Percentiles rank a stretch among this genome's conserved stretches.
phyloP scores from a whole-genome alignment of 371 early-diverging fungal genomes.

The Haplosporangium sp. region DNA sequence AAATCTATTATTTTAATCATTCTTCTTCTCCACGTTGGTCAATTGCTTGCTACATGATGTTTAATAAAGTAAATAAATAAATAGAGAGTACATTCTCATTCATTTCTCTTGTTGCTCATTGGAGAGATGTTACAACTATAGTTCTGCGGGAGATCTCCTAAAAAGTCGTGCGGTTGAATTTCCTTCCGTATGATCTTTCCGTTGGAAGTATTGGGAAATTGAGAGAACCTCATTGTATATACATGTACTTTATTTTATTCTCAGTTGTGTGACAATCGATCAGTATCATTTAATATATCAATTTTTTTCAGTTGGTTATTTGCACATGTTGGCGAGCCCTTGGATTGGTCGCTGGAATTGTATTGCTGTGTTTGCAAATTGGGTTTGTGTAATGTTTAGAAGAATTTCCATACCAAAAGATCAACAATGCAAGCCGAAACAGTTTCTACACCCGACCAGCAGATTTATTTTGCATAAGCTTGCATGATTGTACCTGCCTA shows the following conservation, averaged over 20 bases:
- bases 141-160: no score
- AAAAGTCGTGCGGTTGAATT: no score
- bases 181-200: no score
- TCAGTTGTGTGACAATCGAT: background rate
- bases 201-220: no score
- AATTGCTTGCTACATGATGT: no score
- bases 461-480: constrained; percentile 1
- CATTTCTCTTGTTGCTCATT: no score
- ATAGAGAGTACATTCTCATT: no score
- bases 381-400: background rate
- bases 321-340: background rate
- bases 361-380: constrained; percentile 1
- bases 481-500: constrained; percentile 2
- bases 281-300: background rate
- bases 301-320: background rate
- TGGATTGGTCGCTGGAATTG: background rate
- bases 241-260: background rate
- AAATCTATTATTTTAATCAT: no score
- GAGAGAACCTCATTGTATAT: no score
- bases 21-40: no score
- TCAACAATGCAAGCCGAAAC: background rate
- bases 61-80: no score
- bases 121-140: no score
- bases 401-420: background rate
- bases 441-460: background rate